Evolutionary conservation across 2,329 filamentous ascomycete species (phyloP), one percentile per base, ranked within the genome.

Genomic region (Tolypocladium paradoxum): DNA sequence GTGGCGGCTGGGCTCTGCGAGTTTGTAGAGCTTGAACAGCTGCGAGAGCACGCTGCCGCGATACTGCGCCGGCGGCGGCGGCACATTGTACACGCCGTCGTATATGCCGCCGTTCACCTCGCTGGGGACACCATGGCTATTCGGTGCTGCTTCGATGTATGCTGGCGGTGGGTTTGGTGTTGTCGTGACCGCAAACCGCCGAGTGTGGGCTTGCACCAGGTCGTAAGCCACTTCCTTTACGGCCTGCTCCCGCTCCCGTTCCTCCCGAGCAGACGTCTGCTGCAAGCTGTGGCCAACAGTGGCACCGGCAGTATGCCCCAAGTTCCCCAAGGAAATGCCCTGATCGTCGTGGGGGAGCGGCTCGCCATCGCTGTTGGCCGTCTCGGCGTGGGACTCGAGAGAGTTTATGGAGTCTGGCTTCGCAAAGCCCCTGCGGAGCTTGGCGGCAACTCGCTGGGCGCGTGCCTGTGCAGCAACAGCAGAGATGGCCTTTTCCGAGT

Each of bases 1-100:
- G 36, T 59, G 52, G 48, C 31, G 29, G 31, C 55, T 53, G 29
- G 51, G 56, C 1, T 73, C 69, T 1, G 65, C 56, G 4, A 68
- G 67, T 47, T 74, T 74, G 60, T 76, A 75, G 12, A 76, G 68
- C 61, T 72, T 74, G 45, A 76, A 56, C 1, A 76, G 68, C 56
- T 76, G 72, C 6, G 73, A 72, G 6, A 76, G 63, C 1, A 76
- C 70, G 51, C 73, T 71, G 20, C 73, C 71, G 2, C 73, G 73
- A 49, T 74, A 74, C 29, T 73, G 64, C 35, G n/a, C n/a, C n/a
- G 66, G 56, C 0, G 73, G 73, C 4, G 68, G 61, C 4, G 72
- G 68, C 2, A 75, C 67, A 31, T 67, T 65, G 40, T 73, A 69
- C 5, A 74, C 63, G 12, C 69, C 71, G 51, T 74, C 72, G 43